A percentile compares a stretch with the other conserved stretches of the same genome.
Conservation (phyloP, 1,284 basidiomycete genomes). For the Ganoderma resinaceum region DNA sequence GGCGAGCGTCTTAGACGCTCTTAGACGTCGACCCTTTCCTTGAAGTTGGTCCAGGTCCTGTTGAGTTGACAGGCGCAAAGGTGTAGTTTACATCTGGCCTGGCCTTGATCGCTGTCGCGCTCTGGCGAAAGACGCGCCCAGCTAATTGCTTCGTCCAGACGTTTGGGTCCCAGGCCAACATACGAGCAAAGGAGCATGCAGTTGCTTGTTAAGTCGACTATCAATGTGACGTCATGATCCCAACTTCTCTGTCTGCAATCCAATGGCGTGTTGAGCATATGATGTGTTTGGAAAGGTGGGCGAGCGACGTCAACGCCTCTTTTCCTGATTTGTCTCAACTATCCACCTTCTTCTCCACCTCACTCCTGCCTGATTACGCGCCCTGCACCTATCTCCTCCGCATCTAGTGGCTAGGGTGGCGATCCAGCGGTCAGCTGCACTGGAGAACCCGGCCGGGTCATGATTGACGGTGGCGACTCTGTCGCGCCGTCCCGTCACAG, state of each 20-base stretch:
- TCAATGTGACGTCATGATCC: background rate
- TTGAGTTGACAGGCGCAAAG: background rate
- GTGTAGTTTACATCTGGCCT: background rate
- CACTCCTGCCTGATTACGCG: background rate
- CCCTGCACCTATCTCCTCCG: background rate
- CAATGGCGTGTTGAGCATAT: background rate
- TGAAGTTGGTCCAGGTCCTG: background rate
- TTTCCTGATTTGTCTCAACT: background rate
- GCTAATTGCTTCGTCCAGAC: background rate
- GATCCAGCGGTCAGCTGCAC: background rate
- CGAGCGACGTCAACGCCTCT: background rate
- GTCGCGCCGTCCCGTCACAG: background rate
- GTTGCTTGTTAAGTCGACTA: background rate
- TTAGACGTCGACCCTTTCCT: too few species aligned
- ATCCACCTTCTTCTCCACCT: background rate
- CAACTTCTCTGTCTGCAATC: background rate
- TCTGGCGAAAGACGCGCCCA: background rate
- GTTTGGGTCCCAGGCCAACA: background rate
- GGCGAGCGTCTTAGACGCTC: background rate
- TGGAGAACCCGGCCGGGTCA: background rate
- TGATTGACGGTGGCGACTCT: background rate
- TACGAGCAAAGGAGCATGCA: background rate
- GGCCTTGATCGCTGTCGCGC: background rate
- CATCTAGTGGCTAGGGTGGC: conserved; percentile 1
- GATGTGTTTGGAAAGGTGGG: background rate